These are phyloP conservation scores for Kwoniella newhampshirensis DNA, from an alignment of 768 basidiomycete species.

Conservation along the genomic window DNA sequence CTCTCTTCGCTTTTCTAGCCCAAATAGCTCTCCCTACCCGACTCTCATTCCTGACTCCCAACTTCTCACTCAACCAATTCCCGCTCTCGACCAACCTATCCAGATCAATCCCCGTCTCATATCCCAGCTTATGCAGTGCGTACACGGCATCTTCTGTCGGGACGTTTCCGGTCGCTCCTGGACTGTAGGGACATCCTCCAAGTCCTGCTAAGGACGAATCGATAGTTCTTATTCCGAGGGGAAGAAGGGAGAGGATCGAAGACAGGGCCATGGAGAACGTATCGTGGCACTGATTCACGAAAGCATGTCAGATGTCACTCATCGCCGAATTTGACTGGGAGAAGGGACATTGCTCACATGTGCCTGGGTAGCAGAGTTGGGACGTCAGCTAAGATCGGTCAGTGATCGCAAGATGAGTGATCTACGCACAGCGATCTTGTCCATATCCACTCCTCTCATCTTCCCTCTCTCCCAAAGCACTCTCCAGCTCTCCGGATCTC, in stretches of 20 bases:
- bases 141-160: slow-evolving; percentile 89
- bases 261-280: slow-evolving; percentile 41
- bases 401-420: background rate
- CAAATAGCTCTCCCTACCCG: slow-evolving; percentile 72
- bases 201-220: slow-evolving; percentile 82
- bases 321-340: too few relatives aligned
- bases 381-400: background rate
- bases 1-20: slow-evolving; percentile 51
- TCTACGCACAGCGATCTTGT: slow-evolving; percentile 66
- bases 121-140: slow-evolving; percentile 66
- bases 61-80: slow-evolving; percentile 71
- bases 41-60: slow-evolving; percentile 71
- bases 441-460: slow-evolving; percentile 60
- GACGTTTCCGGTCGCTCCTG: slow-evolving; percentile 92
- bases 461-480: slow-evolving; percentile 71
- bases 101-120: slow-evolving; percentile 65
- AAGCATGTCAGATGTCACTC: background rate
- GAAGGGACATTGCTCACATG: slow-evolving; percentile 57
- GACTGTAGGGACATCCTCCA: slow-evolving; percentile 94
- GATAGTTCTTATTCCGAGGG: slow-evolving; percentile 74
- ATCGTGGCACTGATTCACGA: slow-evolving; percentile 37
- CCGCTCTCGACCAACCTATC: slow-evolving; percentile 72
- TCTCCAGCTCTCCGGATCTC: slow-evolving; percentile 68
- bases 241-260: slow-evolving; percentile 37
- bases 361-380: slow-evolving; percentile 55